phyloP scores from a whole-genome alignment of 164 flowering plant genomes.

The Aristolochia contorta region DNA sequence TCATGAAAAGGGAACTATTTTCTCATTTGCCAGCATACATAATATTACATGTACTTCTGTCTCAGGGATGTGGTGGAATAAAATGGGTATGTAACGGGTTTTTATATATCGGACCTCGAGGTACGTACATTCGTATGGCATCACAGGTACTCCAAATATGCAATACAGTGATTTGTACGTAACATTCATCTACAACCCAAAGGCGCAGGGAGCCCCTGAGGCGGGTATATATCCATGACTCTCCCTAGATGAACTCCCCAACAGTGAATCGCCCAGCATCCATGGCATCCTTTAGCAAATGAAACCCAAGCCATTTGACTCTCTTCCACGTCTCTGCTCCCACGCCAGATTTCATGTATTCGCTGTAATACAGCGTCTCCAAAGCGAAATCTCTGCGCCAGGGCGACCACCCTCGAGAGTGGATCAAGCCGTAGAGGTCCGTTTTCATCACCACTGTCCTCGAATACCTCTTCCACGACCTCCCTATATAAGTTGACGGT shows the following conservation, averaged over 20 bases:
- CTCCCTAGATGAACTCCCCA: slow-evolving; percentile 37
- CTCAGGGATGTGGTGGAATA: too few relatives aligned
- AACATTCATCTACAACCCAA: slow-evolving; percentile 17
- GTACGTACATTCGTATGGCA: too few relatives aligned
- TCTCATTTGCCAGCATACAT: too few relatives aligned
- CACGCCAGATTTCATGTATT: slow-evolving; percentile 43
- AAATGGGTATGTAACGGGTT: too few relatives aligned
- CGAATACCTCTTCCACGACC: slow-evolving; percentile 60
- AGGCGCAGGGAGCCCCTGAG: slow-evolving; percentile 40
- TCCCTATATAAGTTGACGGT: slow-evolving; percentile 53
- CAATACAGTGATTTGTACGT: too few relatives aligned
- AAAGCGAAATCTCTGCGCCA: slow-evolving; percentile 44
- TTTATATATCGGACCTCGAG: too few relatives aligned
- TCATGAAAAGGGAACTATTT: too few relatives aligned
- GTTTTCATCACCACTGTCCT: slow-evolving; percentile 43
- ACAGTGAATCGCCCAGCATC: slow-evolving; percentile 37
- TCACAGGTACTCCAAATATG: too few relatives aligned
- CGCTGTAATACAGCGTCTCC: slow-evolving; percentile 42
- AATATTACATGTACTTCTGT: too few relatives aligned
- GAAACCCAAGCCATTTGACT: slow-evolving; percentile 67
- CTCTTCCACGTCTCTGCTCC: slow-evolving; percentile 32
- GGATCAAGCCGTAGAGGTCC: slow-evolving; percentile 41
- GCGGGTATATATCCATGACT: slow-evolving; percentile 49
- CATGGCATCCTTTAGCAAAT: slow-evolving; percentile 21
- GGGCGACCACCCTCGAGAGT: slow-evolving; percentile 49